phyloP scores from a whole-genome alignment of 164 flowering plant genomes.

The Umbilicus rupestris region DNA sequence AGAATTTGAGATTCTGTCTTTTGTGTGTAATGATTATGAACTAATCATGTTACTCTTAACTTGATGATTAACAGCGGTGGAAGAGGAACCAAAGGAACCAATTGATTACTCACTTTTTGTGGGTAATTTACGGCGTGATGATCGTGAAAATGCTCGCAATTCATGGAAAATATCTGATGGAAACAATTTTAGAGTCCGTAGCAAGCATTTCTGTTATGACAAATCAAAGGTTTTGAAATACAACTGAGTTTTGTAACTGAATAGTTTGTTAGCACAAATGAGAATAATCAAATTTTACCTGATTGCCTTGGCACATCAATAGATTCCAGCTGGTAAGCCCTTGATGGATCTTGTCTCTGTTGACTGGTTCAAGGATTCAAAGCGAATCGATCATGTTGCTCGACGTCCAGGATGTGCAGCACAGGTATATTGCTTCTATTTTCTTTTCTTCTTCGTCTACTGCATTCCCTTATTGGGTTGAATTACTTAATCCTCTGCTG shows the following conservation, averaged over 20 bases:
- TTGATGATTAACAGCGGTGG: constrained; percentile 30
- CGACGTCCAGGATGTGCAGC: constrained; percentile 90
- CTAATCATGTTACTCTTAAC: constrained; percentile 1
- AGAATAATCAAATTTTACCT: constrained; percentile 6
- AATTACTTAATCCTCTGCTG: background rate
- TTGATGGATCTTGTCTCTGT: constrained; percentile 98
- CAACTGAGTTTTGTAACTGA: constrained; percentile 1
- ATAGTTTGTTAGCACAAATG: background rate
- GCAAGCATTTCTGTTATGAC: constrained; percentile 69
- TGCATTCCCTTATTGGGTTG: background rate
- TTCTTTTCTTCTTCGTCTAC: background rate
- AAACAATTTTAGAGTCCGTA: constrained; percentile 89
- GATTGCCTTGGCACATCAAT: constrained; percentile 14
- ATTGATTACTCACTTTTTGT: constrained; percentile 81
- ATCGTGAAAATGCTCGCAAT: constrained; percentile 70
- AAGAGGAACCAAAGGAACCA: constrained; percentile 50
- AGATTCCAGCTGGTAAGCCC: constrained; percentile 90
- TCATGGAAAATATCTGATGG: constrained; percentile 92
- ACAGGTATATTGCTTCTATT: constrained; percentile 32
- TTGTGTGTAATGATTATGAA: constrained; percentile 2
- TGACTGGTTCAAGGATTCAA: constrained; percentile 94
- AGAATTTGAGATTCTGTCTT: background rate
- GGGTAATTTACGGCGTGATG: constrained; percentile 71
- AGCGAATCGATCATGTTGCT: constrained; percentile 98
- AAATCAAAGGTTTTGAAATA: constrained; percentile 59